These are phyloP conservation scores for Suillus spraguei DNA, from an alignment of 768 basidiomycete genomes.

Conservation along the genomic window DNA sequence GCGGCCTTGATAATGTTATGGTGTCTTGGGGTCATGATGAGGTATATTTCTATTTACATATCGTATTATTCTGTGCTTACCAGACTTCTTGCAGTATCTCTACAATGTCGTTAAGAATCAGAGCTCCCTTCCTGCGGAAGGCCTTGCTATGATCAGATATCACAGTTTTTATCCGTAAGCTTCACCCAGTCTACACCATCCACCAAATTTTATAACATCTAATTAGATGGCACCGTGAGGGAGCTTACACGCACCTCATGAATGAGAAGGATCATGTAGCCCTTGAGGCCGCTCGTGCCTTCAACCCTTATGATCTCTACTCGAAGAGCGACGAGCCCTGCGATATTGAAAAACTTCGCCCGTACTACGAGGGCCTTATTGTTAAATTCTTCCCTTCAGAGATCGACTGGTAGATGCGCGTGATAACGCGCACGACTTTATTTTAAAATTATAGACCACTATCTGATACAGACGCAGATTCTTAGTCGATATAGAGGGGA, in stretches of 20 bases:
- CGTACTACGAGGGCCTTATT: slow-evolving; percentile 85
- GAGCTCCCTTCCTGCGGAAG: slow-evolving; percentile 77
- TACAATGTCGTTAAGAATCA: slow-evolving; percentile 86
- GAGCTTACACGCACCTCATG: slow-evolving; percentile 79
- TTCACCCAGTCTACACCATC: background rate
- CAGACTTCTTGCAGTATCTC: slow-evolving; percentile 56
- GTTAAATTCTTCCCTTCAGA: slow-evolving; percentile 82
- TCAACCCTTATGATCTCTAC: slow-evolving; percentile 96
- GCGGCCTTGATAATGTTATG: slow-evolving; percentile 87
- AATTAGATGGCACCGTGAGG: slow-evolving; percentile 81
- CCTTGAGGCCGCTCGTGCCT: slow-evolving; percentile 76
- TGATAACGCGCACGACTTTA: background rate
- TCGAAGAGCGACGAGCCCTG: slow-evolving; percentile 81
- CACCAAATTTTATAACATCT: slow-evolving; percentile 5
- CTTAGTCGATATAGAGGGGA: background rate
- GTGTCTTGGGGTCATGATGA: slow-evolving; percentile 93
- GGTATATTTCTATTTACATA: slow-evolving; percentile 41
- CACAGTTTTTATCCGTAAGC: slow-evolving; percentile 90
- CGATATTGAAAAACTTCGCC: slow-evolving; percentile 61
- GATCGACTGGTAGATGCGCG: slow-evolving; percentile 74
- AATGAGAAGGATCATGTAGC: slow-evolving; percentile 67
- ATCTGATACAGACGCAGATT: background rate
- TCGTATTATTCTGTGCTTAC: background rate
- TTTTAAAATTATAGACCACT: background rate
- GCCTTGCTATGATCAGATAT: slow-evolving; percentile 89